A percentile compares a stretch with the other conserved stretches of the same genome.
phyloP scores from a whole-genome alignment of 179 eudicot species.

The Silene coronaria region DNA sequence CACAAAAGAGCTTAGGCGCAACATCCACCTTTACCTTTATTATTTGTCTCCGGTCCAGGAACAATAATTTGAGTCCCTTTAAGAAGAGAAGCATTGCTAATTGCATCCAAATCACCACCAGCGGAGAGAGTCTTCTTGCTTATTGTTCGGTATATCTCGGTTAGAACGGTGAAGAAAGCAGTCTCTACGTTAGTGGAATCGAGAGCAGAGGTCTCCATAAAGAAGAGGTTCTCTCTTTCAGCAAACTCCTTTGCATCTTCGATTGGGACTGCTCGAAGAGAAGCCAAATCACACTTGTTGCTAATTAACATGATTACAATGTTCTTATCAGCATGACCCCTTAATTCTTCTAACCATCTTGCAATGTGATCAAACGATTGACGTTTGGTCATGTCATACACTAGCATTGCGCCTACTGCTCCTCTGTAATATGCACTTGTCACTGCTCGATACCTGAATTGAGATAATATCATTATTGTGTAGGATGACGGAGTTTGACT shows the following conservation, averaged over 20 bases:
- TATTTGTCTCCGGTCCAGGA: slow-evolving; percentile 28
- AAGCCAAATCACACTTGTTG: slow-evolving; percentile 41
- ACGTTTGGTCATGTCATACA: slow-evolving; percentile 46
- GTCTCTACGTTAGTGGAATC: slow-evolving; percentile 45
- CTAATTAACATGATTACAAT: slow-evolving; percentile 37
- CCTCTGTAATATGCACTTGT: slow-evolving; percentile 53
- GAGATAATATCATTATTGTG: neutral
- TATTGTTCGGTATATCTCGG: slow-evolving; percentile 37
- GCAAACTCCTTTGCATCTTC: slow-evolving; percentile 54
- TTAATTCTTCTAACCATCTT: slow-evolving; percentile 41
- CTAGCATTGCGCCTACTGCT: slow-evolving; percentile 47
- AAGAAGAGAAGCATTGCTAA: slow-evolving; percentile 32
- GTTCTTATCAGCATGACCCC: slow-evolving; percentile 43
- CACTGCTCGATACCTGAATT: slow-evolving; percentile 43
- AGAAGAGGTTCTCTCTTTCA: slow-evolving; percentile 42
- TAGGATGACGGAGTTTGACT: neutral
- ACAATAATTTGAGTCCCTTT: slow-evolving; percentile 44
- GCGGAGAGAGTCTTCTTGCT: slow-evolving; percentile 38
- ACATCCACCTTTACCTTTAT: slow-evolving; percentile 32
- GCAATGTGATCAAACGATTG: slow-evolving; percentile 45
- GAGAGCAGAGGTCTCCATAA: slow-evolving; percentile 43
- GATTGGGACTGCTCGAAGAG: slow-evolving; percentile 41
- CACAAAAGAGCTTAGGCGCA: slow-evolving; percentile 13
- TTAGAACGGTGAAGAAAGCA: slow-evolving; percentile 36
- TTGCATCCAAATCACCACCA: slow-evolving; percentile 24